phyloP scores from a whole-genome alignment of 148 eudicot genomes.

The Diospyros kaki region DNA sequence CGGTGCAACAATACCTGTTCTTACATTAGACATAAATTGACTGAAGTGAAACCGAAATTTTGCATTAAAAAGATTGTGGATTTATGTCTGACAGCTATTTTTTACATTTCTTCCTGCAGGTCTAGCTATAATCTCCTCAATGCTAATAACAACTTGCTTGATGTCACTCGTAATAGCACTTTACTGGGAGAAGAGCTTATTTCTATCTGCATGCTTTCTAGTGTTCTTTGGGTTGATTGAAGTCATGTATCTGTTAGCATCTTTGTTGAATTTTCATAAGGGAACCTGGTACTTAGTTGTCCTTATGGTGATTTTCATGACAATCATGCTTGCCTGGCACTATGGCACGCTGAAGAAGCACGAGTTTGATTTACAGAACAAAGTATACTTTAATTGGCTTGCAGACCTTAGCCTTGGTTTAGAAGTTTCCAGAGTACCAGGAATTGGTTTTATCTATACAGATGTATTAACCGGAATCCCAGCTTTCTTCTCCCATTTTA shows the following conservation, averaged over 20 bases:
- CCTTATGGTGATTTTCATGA: slow-evolving; percentile 31
- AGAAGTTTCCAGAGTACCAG: slow-evolving; percentile 43
- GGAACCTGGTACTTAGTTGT: slow-evolving; percentile 40
- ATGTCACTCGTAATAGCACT: slow-evolving; percentile 45
- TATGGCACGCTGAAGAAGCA: slow-evolving; percentile 47
- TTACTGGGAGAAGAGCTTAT: slow-evolving; percentile 39
- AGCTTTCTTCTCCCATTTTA: slow-evolving; percentile 49
- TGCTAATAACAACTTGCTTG: slow-evolving; percentile 48
- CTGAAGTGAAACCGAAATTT: background rate
- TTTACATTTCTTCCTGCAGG: slow-evolving; percentile 19
- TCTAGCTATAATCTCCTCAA: slow-evolving; percentile 32
- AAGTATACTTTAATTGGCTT: slow-evolving; percentile 44
- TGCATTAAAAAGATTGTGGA: background rate
- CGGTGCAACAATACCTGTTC: background rate
- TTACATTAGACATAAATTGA: background rate
- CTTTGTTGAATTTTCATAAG: slow-evolving; percentile 26
- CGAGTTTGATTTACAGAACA: slow-evolving; percentile 42
- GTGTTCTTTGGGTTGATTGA: slow-evolving; percentile 45
- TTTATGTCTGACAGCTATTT: background rate
- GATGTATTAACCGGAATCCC: slow-evolving; percentile 44
- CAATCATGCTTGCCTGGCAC: slow-evolving; percentile 53
- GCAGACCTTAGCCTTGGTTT: slow-evolving; percentile 40
- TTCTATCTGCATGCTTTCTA: slow-evolving; percentile 28
- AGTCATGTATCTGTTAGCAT: slow-evolving; percentile 34
- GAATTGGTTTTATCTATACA: slow-evolving; percentile 48